Evolutionary conservation across 768 basidiomycete genomes (phyloP).

Genomic region (Mycena leptocephala): DNA sequence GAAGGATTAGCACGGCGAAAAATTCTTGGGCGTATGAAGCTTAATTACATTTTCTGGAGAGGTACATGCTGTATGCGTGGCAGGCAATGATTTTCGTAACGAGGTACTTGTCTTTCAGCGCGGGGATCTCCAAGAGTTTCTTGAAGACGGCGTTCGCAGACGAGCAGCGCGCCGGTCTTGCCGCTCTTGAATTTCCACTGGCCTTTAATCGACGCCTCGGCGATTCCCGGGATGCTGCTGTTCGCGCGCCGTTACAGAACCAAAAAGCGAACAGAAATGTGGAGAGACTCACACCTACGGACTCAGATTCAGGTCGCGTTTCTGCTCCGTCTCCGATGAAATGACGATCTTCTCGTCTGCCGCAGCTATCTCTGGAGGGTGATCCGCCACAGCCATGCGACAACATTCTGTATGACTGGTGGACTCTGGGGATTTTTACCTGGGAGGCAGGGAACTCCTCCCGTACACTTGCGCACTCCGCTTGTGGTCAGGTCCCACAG

Average conservation of each 20-base stretch:
- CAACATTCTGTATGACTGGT: no score
- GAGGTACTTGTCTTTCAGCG: conserved; percentile 48
- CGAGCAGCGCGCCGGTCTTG: conserved; percentile 51
- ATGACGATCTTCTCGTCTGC: conserved; percentile 43
- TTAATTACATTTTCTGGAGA: conserved; percentile 42
- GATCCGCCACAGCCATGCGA: no score
- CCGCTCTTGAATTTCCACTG: conserved; percentile 50
- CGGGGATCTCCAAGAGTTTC: conserved; percentile 38
- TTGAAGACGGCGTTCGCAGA: conserved; percentile 45
- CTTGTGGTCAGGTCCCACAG: no score
- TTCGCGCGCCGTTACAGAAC: background rate
- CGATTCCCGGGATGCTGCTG: conserved; percentile 42
- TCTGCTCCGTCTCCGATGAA: conserved; percentile 42
- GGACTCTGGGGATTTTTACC: no score
- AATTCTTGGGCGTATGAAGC: background rate
- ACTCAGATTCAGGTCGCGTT: conserved; percentile 16
- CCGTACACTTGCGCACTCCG: no score
- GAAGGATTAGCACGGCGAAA: background rate
- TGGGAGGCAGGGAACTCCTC: no score
- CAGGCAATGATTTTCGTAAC: conserved; percentile 51
- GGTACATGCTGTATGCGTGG: conserved; percentile 46
- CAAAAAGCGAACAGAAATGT: background rate
- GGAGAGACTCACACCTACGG: conserved; percentile 41
- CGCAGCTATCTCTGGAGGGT: conserved; percentile 30
- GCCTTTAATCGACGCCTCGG: conserved; percentile 49